Base-by-base conservation (phyloP, 2,329 filamentous ascomycete species). In the Fusarium tupiense region DNA sequence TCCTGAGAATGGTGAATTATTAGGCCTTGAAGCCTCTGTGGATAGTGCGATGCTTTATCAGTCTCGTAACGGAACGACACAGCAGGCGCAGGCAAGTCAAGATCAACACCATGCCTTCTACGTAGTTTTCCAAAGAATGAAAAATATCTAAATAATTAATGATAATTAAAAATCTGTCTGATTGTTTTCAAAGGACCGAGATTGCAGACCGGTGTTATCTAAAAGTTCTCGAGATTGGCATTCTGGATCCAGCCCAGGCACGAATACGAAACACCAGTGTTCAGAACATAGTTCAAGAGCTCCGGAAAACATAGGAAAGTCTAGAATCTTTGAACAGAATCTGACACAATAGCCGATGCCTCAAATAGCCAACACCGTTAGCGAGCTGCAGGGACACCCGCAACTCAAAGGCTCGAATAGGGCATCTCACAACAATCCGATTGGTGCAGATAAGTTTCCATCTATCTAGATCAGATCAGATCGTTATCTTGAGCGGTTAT, bases 401-500 rank as follows among this genome's bases (percentile, higher is more conserved):
- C 6, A 67, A 62, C 37, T n/a, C 37, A 24, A 26, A 53, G 22
- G 31, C 22, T 56, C 29, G 5, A 54, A 33, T 12, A 40, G 12
- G 40, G 22, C 7, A 10, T 17, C 24, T 13, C 11, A 14, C 3
- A 12, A n/a, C 13, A 31, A 58, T 41, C 50, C 41, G 59, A 61
- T 70, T 70, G 60, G 67, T 29, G 11, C 44, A 12, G 6, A 65
- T 52, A 4, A 10, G 5, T 17, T n/a, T 43, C 16, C 37, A 20
- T 54, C 26, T 54, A 61, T 61, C 54, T 60, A 71, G 53, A 71
- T 67, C 33, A 60, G 52, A 70, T 66, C 67, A 44, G 37, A 70
- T 70, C 31, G 56, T 50, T 59, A 59, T 59, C 53, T 31, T 29
- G 31, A 44, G 41, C 22, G 26, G 59, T 29, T 62, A 31, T n/a